Evolutionary conservation across 768 basidiomycete species (phyloP).

Genomic region (Leccinum uliginosum): DNA sequence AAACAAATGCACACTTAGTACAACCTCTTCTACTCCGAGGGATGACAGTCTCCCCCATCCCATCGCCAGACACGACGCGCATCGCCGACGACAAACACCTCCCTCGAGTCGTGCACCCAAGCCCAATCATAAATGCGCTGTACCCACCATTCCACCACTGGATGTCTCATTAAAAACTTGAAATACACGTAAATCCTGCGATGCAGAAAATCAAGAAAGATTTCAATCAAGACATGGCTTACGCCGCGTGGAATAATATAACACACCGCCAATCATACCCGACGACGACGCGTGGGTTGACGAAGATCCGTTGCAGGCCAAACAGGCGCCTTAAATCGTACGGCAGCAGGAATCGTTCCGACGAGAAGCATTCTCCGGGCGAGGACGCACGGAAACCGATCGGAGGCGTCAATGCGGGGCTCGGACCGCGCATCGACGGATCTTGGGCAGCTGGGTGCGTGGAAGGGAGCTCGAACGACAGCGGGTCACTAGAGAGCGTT

Average conservation of each 20-base stretch:
- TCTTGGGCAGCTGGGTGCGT: constrained; percentile 13
- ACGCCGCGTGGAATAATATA: no score
- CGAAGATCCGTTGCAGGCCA: constrained; percentile 32
- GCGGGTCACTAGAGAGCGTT: constrained; percentile 33
- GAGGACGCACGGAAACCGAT: constrained; percentile 13
- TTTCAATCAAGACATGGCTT: no score
- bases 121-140: constrained; percentile 33
- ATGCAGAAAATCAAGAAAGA: background rate
- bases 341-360: constrained; percentile 38
- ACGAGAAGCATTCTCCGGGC: constrained; percentile 20
- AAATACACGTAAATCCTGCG: constrained; percentile 29
- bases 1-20: no score
- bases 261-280: constrained; percentile 34
- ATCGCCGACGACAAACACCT: constrained; percentile 35
- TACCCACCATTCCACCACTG: constrained; percentile 39
- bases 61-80: constrained; percentile 13
- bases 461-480: constrained; percentile 11
- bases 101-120: constrained; percentile 29
- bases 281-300: constrained; percentile 38
- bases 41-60: constrained; percentile 24
- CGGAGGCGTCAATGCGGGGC: constrained; percentile 15
- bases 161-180: constrained; percentile 36
- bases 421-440: constrained; percentile 9
- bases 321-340: constrained; percentile 40
- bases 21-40: background rate